Base-by-base conservation (phyloP, 805 yeast genomes). In the Spathaspora sp. region DNA sequence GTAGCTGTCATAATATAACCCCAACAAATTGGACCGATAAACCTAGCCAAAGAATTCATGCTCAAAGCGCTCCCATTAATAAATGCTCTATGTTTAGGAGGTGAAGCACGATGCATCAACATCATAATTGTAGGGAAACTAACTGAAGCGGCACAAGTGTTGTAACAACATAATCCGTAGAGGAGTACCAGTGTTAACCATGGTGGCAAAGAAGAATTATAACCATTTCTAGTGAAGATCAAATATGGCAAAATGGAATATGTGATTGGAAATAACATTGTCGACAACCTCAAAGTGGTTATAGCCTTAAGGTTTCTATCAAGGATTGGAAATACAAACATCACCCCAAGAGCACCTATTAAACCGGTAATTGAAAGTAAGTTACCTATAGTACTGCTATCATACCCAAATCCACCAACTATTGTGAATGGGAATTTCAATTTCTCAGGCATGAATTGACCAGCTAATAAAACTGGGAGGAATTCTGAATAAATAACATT, bases 51-150 rank as follows among this genome's bases (percentile, higher is more conserved):
- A 1, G 88, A 76, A 17, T 78, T 65, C 39, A 77, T 70, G 42
- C 83, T 76, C 62, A 82, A 74, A 2, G 83, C 72, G 16, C 81
- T 73, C 12, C 85, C 84, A 60, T 84, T 84, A 51, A 84, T 75
- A 57, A 80, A 75, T 1, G 86, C 86, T 46, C 86, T 70, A 55
- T 82, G 78, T 54, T 76, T 70, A 19, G 81, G 73, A 11, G 77
- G 76, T 1, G 86, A 75, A 6, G 80, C 76, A 47, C 83, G 70
- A 62, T 81, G 86, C 35, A 82, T 73, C 50, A 84, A 67, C 19
- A 83, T 67, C 54, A 80, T 62, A 23, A 81, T 66, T 52, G 78
- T 80, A 6, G 89, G 86, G 53, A 75, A 78, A 10, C 81, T 70
- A 52, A 80, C 65, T 1, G 86, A 69, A 11, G 68, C 66, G 7